Evolutionary conservation across 345 rosid genomes (phyloP).

Genomic region (Heritiera fomes): DNA sequence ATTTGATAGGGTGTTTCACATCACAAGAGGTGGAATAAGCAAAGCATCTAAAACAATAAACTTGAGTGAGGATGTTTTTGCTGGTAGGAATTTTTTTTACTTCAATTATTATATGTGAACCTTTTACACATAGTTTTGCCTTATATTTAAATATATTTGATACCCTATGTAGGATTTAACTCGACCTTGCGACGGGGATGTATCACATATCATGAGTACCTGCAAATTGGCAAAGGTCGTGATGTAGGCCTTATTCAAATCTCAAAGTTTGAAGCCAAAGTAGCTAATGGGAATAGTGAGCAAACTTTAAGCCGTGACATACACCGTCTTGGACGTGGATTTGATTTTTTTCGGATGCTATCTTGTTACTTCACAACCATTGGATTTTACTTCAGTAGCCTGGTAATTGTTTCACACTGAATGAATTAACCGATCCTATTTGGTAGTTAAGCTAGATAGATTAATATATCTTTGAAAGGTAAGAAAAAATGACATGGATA

Average conservation of each 20-base stretch:
- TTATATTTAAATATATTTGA: constrained; percentile 23
- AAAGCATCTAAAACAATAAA: constrained; percentile 94
- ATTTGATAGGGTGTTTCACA: constrained; percentile 88
- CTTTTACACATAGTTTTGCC: constrained; percentile 10
- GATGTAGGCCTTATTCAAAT: constrained; percentile 97
- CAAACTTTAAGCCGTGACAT: constrained; percentile 93
- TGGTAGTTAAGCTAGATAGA: background rate
- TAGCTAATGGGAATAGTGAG: constrained; percentile 95
- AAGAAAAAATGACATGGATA: background rate
- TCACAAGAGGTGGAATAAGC: constrained; percentile 98
- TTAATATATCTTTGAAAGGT: background rate
- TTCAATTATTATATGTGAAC: constrained; percentile 18
- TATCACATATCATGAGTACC: constrained; percentile 80
- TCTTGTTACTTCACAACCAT: constrained; percentile 96
- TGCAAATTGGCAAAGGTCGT: constrained; percentile 98
- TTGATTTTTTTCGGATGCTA: constrained; percentile 95
- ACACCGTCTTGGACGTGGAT: constrained; percentile 76
- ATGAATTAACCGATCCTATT: background rate
- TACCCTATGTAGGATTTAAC: constrained; percentile 62
- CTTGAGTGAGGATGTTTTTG: constrained; percentile 91
- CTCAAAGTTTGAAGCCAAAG: constrained; percentile 96
- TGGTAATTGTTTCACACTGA: constrained; percentile 49
- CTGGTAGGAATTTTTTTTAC: constrained; percentile 52
- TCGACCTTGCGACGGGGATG: constrained; percentile 78
- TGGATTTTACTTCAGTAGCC: constrained; percentile 89